Base-by-base conservation (phyloP, 192 early-diverging fungal genomes). In the Oehlia diaphana region DNA sequence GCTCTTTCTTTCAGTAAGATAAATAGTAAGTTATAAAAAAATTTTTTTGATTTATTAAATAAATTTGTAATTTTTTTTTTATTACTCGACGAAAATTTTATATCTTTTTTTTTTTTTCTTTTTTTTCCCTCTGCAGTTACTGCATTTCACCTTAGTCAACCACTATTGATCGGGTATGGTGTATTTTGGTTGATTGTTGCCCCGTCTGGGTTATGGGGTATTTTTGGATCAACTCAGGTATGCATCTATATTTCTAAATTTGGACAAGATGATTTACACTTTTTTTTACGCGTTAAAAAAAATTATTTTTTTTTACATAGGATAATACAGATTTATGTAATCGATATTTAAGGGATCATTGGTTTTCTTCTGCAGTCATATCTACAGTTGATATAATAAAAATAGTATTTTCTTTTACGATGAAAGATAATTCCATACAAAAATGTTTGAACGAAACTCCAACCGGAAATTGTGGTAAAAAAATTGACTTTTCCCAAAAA, bases 131-230 rank as follows among this genome's bases (percentile, higher is more conserved):
- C 12, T 21, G 7, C 39, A 69, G 67, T 69, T 39, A 69, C 67
- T 4, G 19, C 19, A 1, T 14, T 4, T 39, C 67, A 69, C 21
- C 19, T 69, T 21, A 69, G 35, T 8, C 13, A 69, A 69, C 12
- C 67, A 6, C 19, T 69, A 2, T 9, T 42, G 10, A 69, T 69
- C 8, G 67, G 67, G n/a, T 69, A 69, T 21, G 67, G 35, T n/a
- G 19, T 69, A 37, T 10, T 69, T 69, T 21, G 9, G 3, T 2
- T 69, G 12, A 21, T 69, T 35, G 9, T 69, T 1, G 67, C 67
- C 13, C 67, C 67, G 13, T 69, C 67, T 8, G 67, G 67, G 13
- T n/a, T 69, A 69, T 69, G 67, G 67, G 67, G 67, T 44, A 69
- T 69, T 69, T 21, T 69, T 69, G 67, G 67, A 69, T 33, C 67